phyloP scores from a whole-genome alignment of 2,329 filamentous ascomycete genomes.

The Xylariaceae sp. region DNA sequence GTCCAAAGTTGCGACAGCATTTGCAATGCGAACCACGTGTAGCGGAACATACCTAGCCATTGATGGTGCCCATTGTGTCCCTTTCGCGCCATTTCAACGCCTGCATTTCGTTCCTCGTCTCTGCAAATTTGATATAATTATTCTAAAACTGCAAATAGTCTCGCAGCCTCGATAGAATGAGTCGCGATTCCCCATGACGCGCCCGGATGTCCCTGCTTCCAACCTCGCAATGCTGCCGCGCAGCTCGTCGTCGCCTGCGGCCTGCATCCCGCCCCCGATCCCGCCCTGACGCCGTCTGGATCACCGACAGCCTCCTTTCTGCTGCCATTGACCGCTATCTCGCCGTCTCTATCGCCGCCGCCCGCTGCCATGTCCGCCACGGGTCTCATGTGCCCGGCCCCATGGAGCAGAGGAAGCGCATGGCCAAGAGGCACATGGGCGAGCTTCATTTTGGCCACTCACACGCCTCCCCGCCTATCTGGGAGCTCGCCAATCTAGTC shows the following conservation, averaged over 20 bases:
- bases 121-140: no score
- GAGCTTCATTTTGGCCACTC: conserved; percentile 42
- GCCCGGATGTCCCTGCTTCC: conserved; percentile 43
- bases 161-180: conserved; percentile 6
- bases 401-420: conserved; percentile 50
- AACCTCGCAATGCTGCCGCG: conserved; percentile 46
- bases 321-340: conserved; percentile 47
- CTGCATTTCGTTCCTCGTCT: no score
- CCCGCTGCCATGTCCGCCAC: conserved; percentile 13
- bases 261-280: conserved; percentile 13
- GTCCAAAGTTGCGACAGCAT: no score
- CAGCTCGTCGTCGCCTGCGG: conserved; percentile 39
- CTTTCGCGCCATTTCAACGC: no score
- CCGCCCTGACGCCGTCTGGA: conserved; percentile 49
- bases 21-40: no score
- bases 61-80: no score
- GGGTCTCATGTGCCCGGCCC: conserved; percentile 47
- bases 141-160: conserved; percentile 6
- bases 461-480: conserved; percentile 32
- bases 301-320: conserved; percentile 53
- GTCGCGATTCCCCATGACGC: neutral
- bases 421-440: conserved; percentile 52
- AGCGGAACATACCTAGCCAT: no score
- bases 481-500: conserved; percentile 43
- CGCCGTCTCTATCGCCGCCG: conserved; percentile 22